Conservation (phyloP, 305 asterid genomes). For the Fraxinus platypoda region DNA sequence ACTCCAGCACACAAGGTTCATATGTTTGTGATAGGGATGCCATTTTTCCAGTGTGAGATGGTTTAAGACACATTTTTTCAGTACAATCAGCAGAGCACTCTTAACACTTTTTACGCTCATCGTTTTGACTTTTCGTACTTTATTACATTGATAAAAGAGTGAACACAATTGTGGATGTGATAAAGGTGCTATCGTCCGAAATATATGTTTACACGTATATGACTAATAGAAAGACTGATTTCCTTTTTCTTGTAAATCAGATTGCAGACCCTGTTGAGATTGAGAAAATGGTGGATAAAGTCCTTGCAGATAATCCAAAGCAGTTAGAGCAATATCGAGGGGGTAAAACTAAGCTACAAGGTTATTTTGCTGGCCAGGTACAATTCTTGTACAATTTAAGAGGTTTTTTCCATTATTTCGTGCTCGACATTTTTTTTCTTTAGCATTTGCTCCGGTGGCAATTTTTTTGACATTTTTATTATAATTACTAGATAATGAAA, state of each 20-base stretch:
- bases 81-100: neutral
- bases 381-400: slow-evolving; percentile 15
- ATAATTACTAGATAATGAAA: slow-evolving; percentile 66
- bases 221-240: neutral
- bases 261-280: slow-evolving; percentile 83
- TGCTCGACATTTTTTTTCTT: neutral
- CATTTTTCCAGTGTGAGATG: neutral
- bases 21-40: neutral
- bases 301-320: slow-evolving; percentile 74
- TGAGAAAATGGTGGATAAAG: slow-evolving; percentile 87
- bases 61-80: neutral
- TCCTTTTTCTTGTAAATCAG: slow-evolving; percentile 36
- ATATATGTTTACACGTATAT: neutral
- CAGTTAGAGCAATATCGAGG: slow-evolving; percentile 86
- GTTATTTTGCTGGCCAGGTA: slow-evolving; percentile 98
- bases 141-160: neutral
- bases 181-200: neutral
- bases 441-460: neutral
- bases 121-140: neutral
- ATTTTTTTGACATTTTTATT: neutral
- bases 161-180: neutral
- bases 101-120: neutral
- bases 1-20: neutral
- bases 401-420: slow-evolving; percentile 1
- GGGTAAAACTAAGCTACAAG: slow-evolving; percentile 91